Evolutionary conservation across 345 rosid genomes (phyloP), one percentile per base, ranked within the genome.

Genomic region (Erodium maritimum): DNA sequence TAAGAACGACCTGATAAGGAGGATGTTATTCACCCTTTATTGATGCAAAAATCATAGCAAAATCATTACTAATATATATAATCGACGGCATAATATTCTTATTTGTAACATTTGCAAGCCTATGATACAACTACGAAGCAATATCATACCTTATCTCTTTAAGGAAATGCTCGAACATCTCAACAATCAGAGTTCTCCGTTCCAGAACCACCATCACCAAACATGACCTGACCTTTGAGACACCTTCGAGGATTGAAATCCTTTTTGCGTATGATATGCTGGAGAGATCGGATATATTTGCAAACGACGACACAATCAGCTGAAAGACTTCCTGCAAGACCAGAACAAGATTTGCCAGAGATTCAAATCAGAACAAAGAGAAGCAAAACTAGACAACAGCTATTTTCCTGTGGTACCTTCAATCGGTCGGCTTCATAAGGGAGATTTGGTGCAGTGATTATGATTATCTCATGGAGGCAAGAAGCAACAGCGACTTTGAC

Each of bases 131-230:
- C 3, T 29, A 21, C 62, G 56, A 52, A 57, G 61, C 8, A 61
- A 25, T 7, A 60, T 79, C 33, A 25, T 25, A 87, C 99, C 99
- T 85, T 69, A 93, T 74, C 57, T 81, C 69, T 71, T 80, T 83
- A 17, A 93, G 77, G 76, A 93, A 87, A 74, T 74, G 86, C 76
- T 77, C 90, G 77, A 94, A 94, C 99, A 94, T 94, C 72, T 90
- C 81, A 55, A 77, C 55, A 66, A 94, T 81, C 64, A 94, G 80
- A 33, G 73, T 73, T 69, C 90, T 90, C 37, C 97, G 90, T 77
- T 90, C 99, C 19, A 94, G 90, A 81, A 90, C 97, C 88, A 94
- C 58, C 99, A 94, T 94, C 71, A 90, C 93, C 20, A 85, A 93
- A 57, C 95, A 90, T 3, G 96, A 94, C 61, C 90, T 75, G 71